Base-by-base conservation (phyloP, 208 protist species). In the Trypanosomatidae sp. region DNA sequence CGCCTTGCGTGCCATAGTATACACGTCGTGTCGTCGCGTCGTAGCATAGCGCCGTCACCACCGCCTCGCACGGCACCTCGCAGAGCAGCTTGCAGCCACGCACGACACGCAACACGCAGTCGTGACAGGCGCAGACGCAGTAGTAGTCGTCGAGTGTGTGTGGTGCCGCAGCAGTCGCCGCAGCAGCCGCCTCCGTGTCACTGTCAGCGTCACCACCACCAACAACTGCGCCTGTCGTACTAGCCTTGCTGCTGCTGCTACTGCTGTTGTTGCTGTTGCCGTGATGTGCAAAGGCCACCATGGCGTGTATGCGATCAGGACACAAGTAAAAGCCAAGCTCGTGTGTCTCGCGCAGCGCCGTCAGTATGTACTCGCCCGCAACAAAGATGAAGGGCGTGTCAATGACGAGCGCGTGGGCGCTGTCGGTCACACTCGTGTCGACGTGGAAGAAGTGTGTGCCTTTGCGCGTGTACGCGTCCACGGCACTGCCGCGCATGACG, bases 301-400 rank as follows among this genome's bases (percentile, higher is more conserved):
- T 82, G 26, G 57, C 63, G 44, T 88, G 76, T n/a, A 94, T 69
- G 18, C 78, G 63, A 37, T 94, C 87, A 11, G 87, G 82, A 0
- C 75, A 66, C 51, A 94, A 75, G 68, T 70, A 94, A 32, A 92
- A 89, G 24, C 82, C 82, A 5, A 85, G 54, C 57, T 91, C 79
- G 20, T 75, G 80, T 0, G 53, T 67, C 47, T 94, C 87, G 8
- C 55, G 30, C 49, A 90, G 75, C 13, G 70, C 66, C 16, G 80
- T 87, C 40, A 81, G 45, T 70, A 89, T 90, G 47, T 83, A 94
- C 46, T 84, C 74, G 4, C 87, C 87, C 4, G 71, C 66, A 15
- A 74, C 53, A 43, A 88, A 88, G 28, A 94, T 75, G 40, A 73
- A 88, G 1, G 87, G 87, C 2, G 76, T 89, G 30, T 73, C 63